Percentiles rank a stretch among this genome's conserved stretches.
phyloP scores from a whole-genome alignment of 202 grass and related monocot species.

The Brachypodium distachyon region DNA sequence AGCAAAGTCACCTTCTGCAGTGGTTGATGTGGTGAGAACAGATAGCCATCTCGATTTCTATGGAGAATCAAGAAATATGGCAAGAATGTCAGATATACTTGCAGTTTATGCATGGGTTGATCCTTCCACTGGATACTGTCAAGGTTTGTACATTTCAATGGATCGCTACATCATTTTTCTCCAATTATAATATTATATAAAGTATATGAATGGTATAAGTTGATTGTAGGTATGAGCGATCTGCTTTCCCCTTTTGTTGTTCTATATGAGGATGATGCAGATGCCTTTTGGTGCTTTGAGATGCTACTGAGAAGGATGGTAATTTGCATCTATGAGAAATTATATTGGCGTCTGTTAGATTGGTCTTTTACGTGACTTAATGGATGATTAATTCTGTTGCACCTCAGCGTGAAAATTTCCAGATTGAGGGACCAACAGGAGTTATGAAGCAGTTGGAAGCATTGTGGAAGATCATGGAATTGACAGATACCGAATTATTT shows the following conservation, averaged over 20 bases:
- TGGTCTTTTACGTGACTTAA: constrained; percentile 1
- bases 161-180: not conserved
- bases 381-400: constrained; percentile 21
- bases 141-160: constrained; percentile 52
- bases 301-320: constrained; percentile 98
- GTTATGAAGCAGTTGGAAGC: constrained; percentile 94
- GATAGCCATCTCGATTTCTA: constrained; percentile 96
- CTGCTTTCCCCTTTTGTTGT: constrained; percentile 98
- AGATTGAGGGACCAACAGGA: constrained; percentile 92
- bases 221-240: constrained; percentile 94
- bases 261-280: constrained; percentile 94
- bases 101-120: constrained; percentile 99
- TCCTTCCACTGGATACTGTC: constrained; percentile 96
- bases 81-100: constrained; percentile 99
- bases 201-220: constrained; percentile 24
- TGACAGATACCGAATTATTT: constrained; percentile 81
- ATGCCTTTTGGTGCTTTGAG: constrained; percentile 99
- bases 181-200: not conserved
- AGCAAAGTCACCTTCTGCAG: constrained; percentile 37
- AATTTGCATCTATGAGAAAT: constrained; percentile 30
- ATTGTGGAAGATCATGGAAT: constrained; percentile 89
- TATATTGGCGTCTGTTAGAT: constrained; percentile 14
- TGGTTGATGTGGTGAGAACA: constrained; percentile 98
- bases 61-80: constrained; percentile 96
- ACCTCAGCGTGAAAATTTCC: constrained; percentile 94